These are phyloP conservation scores for Solanum sitiens DNA, from an alignment of 257 asterid species.

Conservation along the genomic window DNA sequence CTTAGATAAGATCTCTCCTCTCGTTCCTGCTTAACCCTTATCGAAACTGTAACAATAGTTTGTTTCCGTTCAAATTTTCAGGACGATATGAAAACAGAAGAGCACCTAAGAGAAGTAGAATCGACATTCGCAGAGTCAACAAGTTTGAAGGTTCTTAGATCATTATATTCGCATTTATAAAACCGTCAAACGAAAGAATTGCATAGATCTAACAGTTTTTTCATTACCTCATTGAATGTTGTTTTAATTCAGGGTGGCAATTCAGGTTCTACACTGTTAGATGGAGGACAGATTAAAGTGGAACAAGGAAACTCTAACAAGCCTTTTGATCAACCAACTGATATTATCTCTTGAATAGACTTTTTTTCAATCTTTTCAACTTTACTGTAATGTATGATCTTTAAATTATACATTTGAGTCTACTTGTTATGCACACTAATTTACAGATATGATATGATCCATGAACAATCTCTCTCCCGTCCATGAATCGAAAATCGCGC, in stretches of 20 bases:
- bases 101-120: constrained; percentile 11
- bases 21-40: neutral
- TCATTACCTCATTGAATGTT: neutral
- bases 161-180: neutral
- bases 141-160: constrained; percentile 16
- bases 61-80: neutral
- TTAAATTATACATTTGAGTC: neutral
- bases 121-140: constrained; percentile 4
- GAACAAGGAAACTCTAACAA: constrained; percentile 24
- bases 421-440: neutral
- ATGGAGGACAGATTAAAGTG: constrained; percentile 12
- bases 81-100: constrained; percentile 26
- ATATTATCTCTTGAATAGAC: constrained; percentile 1
- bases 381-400: neutral
- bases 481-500: neutral
- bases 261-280: constrained; percentile 6
- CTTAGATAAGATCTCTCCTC: neutral
- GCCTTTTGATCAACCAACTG: constrained; percentile 18
- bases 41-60: neutral
- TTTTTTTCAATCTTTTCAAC: neutral
- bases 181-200: neutral
- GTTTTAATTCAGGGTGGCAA: constrained; percentile 15
- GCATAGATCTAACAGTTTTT: neutral
- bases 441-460: neutral
- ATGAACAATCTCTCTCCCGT: neutral